Conservation (phyloP, 495 filamentous ascomycete genomes). For the Penicillium crystallinum region DNA sequence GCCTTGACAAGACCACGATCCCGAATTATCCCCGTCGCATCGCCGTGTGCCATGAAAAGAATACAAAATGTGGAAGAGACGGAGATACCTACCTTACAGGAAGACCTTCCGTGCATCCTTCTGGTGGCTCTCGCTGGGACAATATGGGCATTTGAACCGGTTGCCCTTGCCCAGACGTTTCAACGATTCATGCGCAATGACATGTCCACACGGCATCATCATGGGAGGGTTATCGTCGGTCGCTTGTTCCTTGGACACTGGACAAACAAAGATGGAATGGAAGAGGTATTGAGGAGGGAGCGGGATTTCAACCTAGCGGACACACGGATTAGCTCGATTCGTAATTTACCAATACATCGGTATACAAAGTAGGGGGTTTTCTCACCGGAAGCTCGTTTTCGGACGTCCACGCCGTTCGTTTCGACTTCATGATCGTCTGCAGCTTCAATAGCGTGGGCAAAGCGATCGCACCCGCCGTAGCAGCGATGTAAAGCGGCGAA, state of each 20-base stretch:
- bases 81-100: slow-evolving; percentile 28
- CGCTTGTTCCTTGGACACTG: slow-evolving; percentile 91
- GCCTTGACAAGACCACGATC: not conserved
- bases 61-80: not conserved
- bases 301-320: slow-evolving; percentile 70
- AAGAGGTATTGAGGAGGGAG: slow-evolving; percentile 83
- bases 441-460: slow-evolving; percentile 80
- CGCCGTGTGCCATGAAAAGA: slow-evolving; percentile 1
- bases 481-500: slow-evolving; percentile 85
- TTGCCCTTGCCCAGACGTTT: slow-evolving; percentile 69
- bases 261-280: slow-evolving; percentile 96
- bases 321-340: not conserved
- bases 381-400: slow-evolving; percentile 78
- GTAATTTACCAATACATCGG: not conserved
- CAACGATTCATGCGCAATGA: slow-evolving; percentile 80
- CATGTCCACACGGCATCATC: slow-evolving; percentile 97
- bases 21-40: slow-evolving; percentile 1
- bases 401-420: slow-evolving; percentile 91
- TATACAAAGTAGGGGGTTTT: not conserved
- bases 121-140: slow-evolving; percentile 73
- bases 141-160: slow-evolving; percentile 94
- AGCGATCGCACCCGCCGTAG: slow-evolving; percentile 86
- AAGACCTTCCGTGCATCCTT: slow-evolving; percentile 74
- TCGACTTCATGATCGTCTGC: slow-evolving; percentile 73
- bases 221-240: slow-evolving; percentile 92